Evolutionary conservation across 768 basidiomycete species (phyloP).

Genomic region (Termitomyces sp.): DNA sequence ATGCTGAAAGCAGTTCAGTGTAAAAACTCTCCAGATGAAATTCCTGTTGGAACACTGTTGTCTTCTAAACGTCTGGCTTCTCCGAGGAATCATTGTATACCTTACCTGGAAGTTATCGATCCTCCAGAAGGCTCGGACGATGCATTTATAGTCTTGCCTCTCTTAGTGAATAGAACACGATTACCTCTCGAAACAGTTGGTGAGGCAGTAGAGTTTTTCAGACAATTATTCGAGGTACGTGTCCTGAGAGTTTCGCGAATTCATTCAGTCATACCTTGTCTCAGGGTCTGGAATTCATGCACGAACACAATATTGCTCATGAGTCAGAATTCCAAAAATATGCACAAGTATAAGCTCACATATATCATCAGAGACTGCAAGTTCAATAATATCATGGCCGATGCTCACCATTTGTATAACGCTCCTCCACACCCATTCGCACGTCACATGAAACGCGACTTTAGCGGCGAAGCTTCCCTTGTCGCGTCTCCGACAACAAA

Average conservation of each 20-base stretch:
- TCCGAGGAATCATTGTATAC: conserved; percentile 29
- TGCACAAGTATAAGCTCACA: neutral
- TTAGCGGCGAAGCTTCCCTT: neutral
- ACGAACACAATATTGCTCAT: conserved; percentile 26
- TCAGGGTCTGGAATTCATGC: conserved; percentile 32
- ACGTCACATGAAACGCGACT: conserved; percentile 5
- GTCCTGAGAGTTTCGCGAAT: conserved; percentile 4
- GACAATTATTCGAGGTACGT: conserved; percentile 17
- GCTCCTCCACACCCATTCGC: conserved; percentile 9
- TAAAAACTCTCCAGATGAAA: neutral
- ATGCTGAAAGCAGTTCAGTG: neutral
- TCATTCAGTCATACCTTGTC: neutral
- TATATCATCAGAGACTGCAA: conserved; percentile 12
- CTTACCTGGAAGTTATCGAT: conserved; percentile 16
- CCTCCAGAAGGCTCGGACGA: conserved; percentile 12
- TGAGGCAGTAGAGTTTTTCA: conserved; percentile 1
- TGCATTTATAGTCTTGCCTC: conserved; percentile 2
- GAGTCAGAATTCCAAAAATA: conserved; percentile 14
- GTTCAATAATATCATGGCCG: conserved; percentile 16
- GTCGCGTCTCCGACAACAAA: conserved; percentile 9
- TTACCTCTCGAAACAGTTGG: neutral
- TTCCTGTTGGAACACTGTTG: neutral
- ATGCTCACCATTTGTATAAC: conserved; percentile 5
- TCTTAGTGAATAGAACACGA: neutral
- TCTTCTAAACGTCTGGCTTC: neutral